These are phyloP conservation scores for Verbena officinalis DNA, from an alignment of 257 asterid genomes.

Conservation along the genomic window DNA sequence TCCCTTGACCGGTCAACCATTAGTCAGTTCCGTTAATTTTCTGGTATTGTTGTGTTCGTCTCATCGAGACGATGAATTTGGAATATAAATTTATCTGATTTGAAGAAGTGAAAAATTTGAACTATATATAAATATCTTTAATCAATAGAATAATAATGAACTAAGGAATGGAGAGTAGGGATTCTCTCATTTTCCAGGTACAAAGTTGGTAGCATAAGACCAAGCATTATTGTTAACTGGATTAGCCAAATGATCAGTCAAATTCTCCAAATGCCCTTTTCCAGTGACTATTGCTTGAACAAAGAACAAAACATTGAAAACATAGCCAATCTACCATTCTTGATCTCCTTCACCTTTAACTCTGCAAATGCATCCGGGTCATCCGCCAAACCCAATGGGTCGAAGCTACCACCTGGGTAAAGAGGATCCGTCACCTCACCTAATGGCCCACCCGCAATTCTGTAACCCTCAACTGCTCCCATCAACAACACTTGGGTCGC, in stretches of 20 bases:
- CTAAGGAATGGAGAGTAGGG: no score
- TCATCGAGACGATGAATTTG: no score
- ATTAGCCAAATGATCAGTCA: conserved; percentile 19
- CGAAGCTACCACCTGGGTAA: conserved; percentile 14
- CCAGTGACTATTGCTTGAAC: conserved; percentile 19
- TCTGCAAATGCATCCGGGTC: no score
- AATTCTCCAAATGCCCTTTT: conserved; percentile 19
- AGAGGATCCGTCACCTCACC: conserved; percentile 27
- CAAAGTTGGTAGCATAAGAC: conserved; percentile 25
- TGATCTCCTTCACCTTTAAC: no score
- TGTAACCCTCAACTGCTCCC: conserved; percentile 40
- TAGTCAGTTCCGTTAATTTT: no score
- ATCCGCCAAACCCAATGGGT: background rate
- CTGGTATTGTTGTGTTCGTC: no score
- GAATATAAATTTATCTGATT: no score
- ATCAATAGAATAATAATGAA: no score
- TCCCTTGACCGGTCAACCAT: no score
- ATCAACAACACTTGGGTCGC: conserved; percentile 34
- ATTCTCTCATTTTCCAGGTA: background rate
- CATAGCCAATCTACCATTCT: conserved; percentile 7
- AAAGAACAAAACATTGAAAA: conserved; percentile 22
- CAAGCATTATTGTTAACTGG: conserved; percentile 25
- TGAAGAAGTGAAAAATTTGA: no score
- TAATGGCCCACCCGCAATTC: conserved; percentile 31
- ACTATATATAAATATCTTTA: no score